Evolutionary conservation across 352 stramenopile genomes (phyloP).

Genomic region (Pythium brachiatum): DNA sequence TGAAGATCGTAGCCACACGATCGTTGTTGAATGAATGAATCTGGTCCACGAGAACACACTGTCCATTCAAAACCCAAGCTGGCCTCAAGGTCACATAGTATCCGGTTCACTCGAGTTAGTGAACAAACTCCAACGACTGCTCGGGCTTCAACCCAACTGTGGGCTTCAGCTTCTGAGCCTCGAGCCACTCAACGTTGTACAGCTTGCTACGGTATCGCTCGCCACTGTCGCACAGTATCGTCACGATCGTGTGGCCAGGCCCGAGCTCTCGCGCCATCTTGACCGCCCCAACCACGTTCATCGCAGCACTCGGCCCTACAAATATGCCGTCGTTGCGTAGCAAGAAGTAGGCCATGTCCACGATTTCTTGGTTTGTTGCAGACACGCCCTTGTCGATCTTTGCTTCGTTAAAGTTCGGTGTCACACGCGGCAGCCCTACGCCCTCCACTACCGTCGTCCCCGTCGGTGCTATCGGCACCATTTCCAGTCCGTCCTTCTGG

Average conservation of each 20-base stretch:
- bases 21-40: too few relatives aligned
- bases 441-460: slow-evolving; percentile 93
- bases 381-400: slow-evolving; percentile 91
- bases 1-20: too few relatives aligned
- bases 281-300: slow-evolving; percentile 80
- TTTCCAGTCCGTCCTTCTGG: slow-evolving; percentile 86
- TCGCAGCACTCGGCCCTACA: slow-evolving; percentile 78
- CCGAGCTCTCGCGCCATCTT: slow-evolving; percentile 73
- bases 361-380: slow-evolving; percentile 91
- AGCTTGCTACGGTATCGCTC: slow-evolving; percentile 84
- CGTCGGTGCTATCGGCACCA: slow-evolving; percentile 66
- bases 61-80: too few relatives aligned
- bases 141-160: slow-evolving; percentile 1
- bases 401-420: slow-evolving; percentile 87
- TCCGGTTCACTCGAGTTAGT: too few relatives aligned
- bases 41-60: too few relatives aligned
- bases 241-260: slow-evolving; percentile 71
- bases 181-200: slow-evolving; percentile 74
- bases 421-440: slow-evolving; percentile 92
- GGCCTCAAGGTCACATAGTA: too few relatives aligned
- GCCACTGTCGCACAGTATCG: slow-evolving; percentile 79
- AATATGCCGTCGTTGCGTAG: slow-evolving; percentile 91
- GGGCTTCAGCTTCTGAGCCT: slow-evolving; percentile 42
- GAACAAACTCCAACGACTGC: slow-evolving; percentile 25
- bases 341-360: slow-evolving; percentile 92